phyloP scores from a whole-genome alignment of 2,329 filamentous ascomycete species.

The Colletotrichum abscissum region DNA sequence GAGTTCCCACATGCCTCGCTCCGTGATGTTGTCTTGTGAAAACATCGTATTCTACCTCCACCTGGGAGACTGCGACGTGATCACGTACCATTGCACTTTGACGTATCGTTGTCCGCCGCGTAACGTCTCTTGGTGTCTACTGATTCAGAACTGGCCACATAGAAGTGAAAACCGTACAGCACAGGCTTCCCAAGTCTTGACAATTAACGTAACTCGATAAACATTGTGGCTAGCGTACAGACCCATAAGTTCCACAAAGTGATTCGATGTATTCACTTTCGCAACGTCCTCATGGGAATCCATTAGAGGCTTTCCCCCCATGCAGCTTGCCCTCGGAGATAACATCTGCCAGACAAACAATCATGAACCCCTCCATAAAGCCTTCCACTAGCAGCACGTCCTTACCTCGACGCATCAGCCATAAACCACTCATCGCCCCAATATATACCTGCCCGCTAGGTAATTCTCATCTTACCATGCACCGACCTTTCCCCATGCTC shows the following conservation, averaged over 20 bases:
- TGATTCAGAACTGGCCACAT: too few relatives aligned
- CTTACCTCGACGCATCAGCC: not conserved
- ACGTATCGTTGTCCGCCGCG: too few relatives aligned
- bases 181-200: too few relatives aligned
- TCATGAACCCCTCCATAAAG: not conserved
- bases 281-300: too few relatives aligned
- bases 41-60: not conserved
- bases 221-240: too few relatives aligned
- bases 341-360: not conserved
- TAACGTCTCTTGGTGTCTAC: too few relatives aligned
- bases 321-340: too few relatives aligned
- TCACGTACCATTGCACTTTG: not conserved
- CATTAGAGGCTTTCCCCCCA: too few relatives aligned
- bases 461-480: not conserved
- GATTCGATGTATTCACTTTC: too few relatives aligned
- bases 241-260: too few relatives aligned
- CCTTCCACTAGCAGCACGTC: not conserved
- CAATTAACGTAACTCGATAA: too few relatives aligned
- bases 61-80: not conserved
- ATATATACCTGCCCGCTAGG: not conserved
- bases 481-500: not conserved
- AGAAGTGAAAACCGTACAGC: too few relatives aligned
- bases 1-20: slow-evolving; percentile 17
- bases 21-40: not conserved
- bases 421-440: not conserved